Evolutionary conservation across 495 filamentous ascomycete species (phyloP).

Genomic region (Jackrogersella multiformis): DNA sequence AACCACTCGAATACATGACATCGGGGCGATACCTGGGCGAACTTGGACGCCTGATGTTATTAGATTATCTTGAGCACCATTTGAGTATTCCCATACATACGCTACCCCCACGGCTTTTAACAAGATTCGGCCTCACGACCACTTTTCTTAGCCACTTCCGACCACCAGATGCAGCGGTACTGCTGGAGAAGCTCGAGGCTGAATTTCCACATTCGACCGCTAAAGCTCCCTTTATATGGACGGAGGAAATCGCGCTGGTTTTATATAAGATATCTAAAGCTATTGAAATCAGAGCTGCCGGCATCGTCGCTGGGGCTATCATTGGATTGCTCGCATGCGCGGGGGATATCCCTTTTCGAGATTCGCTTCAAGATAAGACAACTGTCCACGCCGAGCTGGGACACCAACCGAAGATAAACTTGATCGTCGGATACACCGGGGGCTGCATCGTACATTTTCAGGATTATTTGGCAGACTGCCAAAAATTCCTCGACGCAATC

Average conservation of each 20-base stretch:
- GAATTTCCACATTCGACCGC: conserved; percentile 62
- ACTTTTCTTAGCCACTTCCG: conserved; percentile 74
- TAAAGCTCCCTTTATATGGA: conserved; percentile 65
- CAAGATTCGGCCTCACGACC: conserved; percentile 74
- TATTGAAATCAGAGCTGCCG: conserved; percentile 74
- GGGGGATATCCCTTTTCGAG: conserved; percentile 63
- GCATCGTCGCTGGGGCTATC: conserved; percentile 75
- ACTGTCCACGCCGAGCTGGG: conserved; percentile 6
- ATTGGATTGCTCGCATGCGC: conserved; percentile 73
- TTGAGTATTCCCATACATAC: conserved; percentile 48
- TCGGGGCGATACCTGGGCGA: conserved; percentile 85
- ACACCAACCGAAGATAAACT: conserved; percentile 56
- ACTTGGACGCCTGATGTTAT: conserved; percentile 74
- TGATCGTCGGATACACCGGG: conserved; percentile 81
- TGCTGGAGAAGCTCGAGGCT: conserved; percentile 60
- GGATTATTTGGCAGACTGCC: conserved; percentile 73
- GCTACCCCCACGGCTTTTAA: conserved; percentile 68
- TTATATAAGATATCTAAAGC: conserved; percentile 69
- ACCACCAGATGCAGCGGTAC: conserved; percentile 57
- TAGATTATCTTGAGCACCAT: conserved; percentile 69
- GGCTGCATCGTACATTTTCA: conserved; percentile 82
- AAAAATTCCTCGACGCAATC: conserved; percentile 71
- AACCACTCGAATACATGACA: conserved; percentile 90
- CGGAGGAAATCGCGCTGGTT: conserved; percentile 60
- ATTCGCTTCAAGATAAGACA: conserved; percentile 16